These are phyloP conservation scores for Tolypocladium album DNA, from an alignment of 2,329 filamentous ascomycete genomes.

Conservation along the genomic window DNA sequence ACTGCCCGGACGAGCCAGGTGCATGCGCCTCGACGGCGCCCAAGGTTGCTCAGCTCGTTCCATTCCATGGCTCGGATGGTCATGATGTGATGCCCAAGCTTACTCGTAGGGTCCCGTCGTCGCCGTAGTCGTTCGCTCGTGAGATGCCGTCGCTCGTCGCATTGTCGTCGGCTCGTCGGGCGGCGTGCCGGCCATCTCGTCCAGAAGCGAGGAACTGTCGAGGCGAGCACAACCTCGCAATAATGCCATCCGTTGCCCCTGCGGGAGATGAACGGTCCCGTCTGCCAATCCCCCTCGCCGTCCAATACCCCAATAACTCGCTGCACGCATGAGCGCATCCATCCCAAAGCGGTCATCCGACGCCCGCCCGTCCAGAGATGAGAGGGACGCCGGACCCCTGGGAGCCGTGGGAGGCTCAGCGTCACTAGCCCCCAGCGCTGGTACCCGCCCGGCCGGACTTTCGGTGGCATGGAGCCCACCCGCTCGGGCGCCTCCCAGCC, in stretches of 20 bases:
- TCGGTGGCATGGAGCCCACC: slow-evolving; percentile 1
- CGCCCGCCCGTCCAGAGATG: neutral
- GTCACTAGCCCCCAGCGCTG: neutral
- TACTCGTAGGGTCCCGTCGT: neutral
- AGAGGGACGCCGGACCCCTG: neutral
- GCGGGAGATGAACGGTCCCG: neutral
- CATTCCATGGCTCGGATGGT: neutral
- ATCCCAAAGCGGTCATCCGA: slow-evolving; percentile 1
- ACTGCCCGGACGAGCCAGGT: neutral
- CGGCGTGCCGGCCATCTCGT: neutral
- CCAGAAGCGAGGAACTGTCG: neutral
- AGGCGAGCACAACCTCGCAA: neutral
- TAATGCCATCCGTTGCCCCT: neutral
- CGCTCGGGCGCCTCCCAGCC: neutral
- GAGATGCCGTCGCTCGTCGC: neutral
- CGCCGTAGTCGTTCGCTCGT: neutral
- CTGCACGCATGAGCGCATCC: neutral
- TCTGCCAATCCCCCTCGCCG: neutral
- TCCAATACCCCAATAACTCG: too few species aligned
- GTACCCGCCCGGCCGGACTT: slow-evolving; percentile 4
- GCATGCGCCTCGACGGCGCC: neutral
- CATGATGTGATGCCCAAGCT: neutral
- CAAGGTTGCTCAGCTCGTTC: neutral
- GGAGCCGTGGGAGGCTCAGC: neutral
- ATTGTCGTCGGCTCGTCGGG: neutral